Percentiles rank a stretch among this genome's conserved stretches.
Evolutionary conservation across 2,329 filamentous ascomycete species (phyloP).

Genomic region (Sporothrix dimorphospora): DNA sequence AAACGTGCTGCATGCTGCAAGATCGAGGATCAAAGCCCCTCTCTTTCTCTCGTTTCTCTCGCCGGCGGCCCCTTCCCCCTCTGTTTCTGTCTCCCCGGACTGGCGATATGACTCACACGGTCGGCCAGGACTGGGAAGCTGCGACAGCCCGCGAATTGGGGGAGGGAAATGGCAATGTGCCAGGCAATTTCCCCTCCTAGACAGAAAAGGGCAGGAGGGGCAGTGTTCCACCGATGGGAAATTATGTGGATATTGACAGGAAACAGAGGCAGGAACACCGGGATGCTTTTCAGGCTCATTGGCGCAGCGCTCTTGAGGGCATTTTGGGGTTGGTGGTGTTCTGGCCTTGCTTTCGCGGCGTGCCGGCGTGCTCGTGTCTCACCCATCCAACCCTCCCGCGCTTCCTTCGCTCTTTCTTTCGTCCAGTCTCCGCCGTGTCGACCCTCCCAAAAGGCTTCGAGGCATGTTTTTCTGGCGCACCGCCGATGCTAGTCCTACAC

Average conservation of each 20-base stretch:
- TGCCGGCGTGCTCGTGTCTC: background rate
- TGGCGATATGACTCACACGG: slow-evolving; percentile 25
- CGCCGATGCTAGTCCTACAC: background rate
- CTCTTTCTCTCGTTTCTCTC: background rate
- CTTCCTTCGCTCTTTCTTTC: slow-evolving; percentile 4
- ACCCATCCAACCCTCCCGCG: slow-evolving; percentile 1
- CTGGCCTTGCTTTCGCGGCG: background rate
- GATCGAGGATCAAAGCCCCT: background rate
- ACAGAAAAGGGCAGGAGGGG: slow-evolving; percentile 3
- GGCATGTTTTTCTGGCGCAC: slow-evolving; percentile 4
- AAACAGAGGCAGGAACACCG: background rate
- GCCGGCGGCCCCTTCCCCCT: background rate
- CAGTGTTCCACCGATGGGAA: background rate
- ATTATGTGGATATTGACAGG: background rate
- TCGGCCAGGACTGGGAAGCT: slow-evolving; percentile 1
- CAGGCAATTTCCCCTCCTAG: slow-evolving; percentile 14
- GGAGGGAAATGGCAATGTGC: background rate
- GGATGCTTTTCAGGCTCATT: background rate
- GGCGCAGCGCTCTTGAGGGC: background rate
- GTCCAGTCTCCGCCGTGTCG: slow-evolving; percentile 14
- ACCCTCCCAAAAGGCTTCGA: background rate
- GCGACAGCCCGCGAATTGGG: background rate
- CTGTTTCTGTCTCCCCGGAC: background rate
- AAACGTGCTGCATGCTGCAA: slow-evolving; percentile 13
- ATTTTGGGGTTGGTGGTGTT: background rate